Conservation (phyloP, 768 basidiomycete species). For the Gymnopilus junonius region DNA sequence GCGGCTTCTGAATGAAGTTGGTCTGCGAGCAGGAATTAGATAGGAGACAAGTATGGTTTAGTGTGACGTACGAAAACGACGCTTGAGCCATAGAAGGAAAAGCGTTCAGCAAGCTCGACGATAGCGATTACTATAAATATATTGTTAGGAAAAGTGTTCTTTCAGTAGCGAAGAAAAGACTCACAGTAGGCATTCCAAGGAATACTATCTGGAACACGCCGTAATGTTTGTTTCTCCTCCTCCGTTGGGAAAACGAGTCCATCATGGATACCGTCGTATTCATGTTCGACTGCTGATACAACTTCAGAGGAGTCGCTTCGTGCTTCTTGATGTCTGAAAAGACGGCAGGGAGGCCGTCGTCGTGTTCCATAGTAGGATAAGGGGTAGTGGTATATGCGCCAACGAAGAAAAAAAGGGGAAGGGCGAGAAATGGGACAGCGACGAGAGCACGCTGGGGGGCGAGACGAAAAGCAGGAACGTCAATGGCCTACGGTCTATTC, state of each 20-base stretch:
- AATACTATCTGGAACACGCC: slow-evolving; percentile 61
- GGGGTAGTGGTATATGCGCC: background rate
- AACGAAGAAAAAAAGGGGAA: background rate
- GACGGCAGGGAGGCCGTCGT: background rate
- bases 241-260: slow-evolving; percentile 67
- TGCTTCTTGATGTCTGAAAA: background rate
- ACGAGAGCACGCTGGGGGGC: background rate
- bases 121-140: slow-evolving; percentile 57
- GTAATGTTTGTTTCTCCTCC: slow-evolving; percentile 59
- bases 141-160: slow-evolving; percentile 23
- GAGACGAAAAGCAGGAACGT: background rate
- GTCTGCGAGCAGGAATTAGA: slow-evolving; percentile 41
- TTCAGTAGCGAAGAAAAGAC: slow-evolving; percentile 35
- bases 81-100: slow-evolving; percentile 58
- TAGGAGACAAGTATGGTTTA: background rate
- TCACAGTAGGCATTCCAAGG: slow-evolving; percentile 62
- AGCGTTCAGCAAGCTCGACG: slow-evolving; percentile 74
- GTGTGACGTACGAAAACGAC: slow-evolving; percentile 53
- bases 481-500: background rate
- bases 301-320: background rate
- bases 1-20: slow-evolving; percentile 76
- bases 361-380: background rate
- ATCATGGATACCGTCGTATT: slow-evolving; percentile 43
- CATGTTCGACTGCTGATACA: slow-evolving; percentile 48
- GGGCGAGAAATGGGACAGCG: background rate